phyloP scores from a whole-genome alignment of 2,329 filamentous ascomycete species.

The Neopestalotiopsis clavispora region DNA sequence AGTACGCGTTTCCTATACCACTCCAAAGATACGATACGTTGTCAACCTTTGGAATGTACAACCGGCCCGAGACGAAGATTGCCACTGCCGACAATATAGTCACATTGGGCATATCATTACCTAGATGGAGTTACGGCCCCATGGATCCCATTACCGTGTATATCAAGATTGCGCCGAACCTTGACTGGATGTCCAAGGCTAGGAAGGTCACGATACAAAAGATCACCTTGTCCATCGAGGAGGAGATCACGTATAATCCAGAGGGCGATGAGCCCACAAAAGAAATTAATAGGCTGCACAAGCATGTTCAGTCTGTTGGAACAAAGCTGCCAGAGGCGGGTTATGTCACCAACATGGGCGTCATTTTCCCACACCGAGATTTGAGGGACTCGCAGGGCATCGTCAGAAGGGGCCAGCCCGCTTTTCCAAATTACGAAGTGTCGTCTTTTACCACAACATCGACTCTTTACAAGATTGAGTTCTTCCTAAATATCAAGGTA shows the following conservation, averaged over 20 bases:
- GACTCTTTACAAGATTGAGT: conserved; percentile 97
- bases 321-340: conserved; percentile 88
- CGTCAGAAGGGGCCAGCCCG: conserved; percentile 80
- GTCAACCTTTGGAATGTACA: conserved; percentile 99
- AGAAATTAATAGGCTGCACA: conserved; percentile 85
- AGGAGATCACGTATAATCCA: conserved; percentile 98
- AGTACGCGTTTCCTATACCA: conserved; percentile 89
- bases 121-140: conserved; percentile 95
- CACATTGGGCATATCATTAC: conserved; percentile 87
- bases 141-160: conserved; percentile 95
- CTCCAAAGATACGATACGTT: conserved; percentile 94
- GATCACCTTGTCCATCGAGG: conserved; percentile 91
- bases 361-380: conserved; percentile 91
- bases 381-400: conserved; percentile 86
- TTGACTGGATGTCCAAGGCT: conserved; percentile 88
- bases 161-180: conserved; percentile 90
- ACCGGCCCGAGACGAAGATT: conserved; percentile 88
- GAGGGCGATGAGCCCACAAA: conserved; percentile 94
- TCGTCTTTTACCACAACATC: conserved; percentile 92
- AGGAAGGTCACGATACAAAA: conserved; percentile 92
- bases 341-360: conserved; percentile 88
- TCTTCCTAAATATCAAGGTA: conserved; percentile 94
- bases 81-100: conserved; percentile 88
- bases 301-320: conserved; percentile 80
- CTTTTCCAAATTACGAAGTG: conserved; percentile 88